Evolutionary conservation across 208 protist species (phyloP), one percentile per base, ranked within the genome.

Genomic region (Acanthamoeba sp.): DNA sequence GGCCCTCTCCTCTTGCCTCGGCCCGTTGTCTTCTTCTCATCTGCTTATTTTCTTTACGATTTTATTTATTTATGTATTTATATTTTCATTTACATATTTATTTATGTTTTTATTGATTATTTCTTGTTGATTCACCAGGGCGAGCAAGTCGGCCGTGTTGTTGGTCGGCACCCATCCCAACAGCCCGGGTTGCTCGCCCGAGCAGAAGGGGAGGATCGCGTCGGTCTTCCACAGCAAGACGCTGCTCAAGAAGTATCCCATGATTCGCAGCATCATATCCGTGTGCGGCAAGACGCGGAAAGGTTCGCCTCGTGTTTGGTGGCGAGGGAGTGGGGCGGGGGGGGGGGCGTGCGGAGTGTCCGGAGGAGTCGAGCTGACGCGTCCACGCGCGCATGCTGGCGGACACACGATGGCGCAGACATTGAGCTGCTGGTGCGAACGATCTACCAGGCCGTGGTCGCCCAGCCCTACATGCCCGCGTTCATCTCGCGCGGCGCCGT

Each of bases 401-500:
- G 32, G 16, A 1, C 66, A 69, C 34, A 42, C 9, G n/a, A 12
- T 2, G 12, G n/a, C 4, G 22, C 52, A 91, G 85, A 76, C 32
- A 45, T 91, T 10, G 85, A 91, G 36, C 24, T 38, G 6, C 20
- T 91, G 14, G 85, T 91, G 10, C 32, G 62, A 14, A 45, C 52
- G 57, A 52, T 91, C 38, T 71, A 91, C 34, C 85, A 91, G 36
- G 40, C 85, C 4, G 85, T 76, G 24, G 20, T 45, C 85, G 7
- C 85, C 0, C 85, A 91, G 34, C 85, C 55, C 40, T 91, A 91
- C 57, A 91, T 91, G 85, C 85, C 85, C 20, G 85, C 52, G 34
- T 76, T 76, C n/a, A 91, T 91, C 42, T 76, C 85, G 6, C 85
- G 85, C 6, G 85, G 85, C 29, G 85, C 85, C 29, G 85, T 91